phyloP scores from a whole-genome alignment of 2,329 filamentous ascomycete genomes.

The Sclerotinia subarctica region DNA sequence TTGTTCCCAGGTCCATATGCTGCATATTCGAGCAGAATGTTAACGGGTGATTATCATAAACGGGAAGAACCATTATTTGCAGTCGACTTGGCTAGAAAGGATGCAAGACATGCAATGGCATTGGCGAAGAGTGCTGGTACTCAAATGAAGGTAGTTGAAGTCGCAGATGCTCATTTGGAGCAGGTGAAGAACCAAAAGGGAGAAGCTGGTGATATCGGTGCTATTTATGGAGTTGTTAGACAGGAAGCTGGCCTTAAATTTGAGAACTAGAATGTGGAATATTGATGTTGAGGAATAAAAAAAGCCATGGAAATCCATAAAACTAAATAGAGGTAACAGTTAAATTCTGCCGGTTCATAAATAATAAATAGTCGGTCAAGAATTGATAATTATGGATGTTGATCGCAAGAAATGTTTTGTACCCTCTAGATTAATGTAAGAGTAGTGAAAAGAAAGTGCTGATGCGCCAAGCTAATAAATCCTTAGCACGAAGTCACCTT shows the following conservation, averaged over 20 bases:
- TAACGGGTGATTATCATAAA: conserved; percentile 71
- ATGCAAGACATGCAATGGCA: conserved; percentile 68
- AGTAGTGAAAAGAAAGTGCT: conserved; percentile 8
- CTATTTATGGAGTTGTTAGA: conserved; percentile 77
- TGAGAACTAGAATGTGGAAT: conserved; percentile 52
- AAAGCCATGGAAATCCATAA: background rate
- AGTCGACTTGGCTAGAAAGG: conserved; percentile 79
- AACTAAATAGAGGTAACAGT: background rate
- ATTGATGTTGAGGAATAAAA: background rate
- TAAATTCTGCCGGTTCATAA: background rate
- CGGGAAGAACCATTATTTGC: conserved; percentile 77
- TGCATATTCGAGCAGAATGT: conserved; percentile 72
- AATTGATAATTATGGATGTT: background rate
- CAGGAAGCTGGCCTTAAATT: conserved; percentile 71
- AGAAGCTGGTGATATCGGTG: conserved; percentile 72
- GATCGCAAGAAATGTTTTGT: background rate
- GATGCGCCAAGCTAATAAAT: conserved; percentile 14
- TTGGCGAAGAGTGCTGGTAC: conserved; percentile 63
- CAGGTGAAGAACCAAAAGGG: conserved; percentile 68
- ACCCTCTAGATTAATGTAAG: background rate
- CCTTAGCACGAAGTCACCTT: conserved; percentile 11
- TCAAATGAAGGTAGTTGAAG: conserved; percentile 61
- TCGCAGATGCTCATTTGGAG: conserved; percentile 66
- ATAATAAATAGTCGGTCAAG: no score
- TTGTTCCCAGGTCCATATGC: conserved; percentile 75